phyloP scores from a whole-genome alignment of 2,329 filamentous ascomycete genomes.

The Tolypocladium pustulatum region DNA sequence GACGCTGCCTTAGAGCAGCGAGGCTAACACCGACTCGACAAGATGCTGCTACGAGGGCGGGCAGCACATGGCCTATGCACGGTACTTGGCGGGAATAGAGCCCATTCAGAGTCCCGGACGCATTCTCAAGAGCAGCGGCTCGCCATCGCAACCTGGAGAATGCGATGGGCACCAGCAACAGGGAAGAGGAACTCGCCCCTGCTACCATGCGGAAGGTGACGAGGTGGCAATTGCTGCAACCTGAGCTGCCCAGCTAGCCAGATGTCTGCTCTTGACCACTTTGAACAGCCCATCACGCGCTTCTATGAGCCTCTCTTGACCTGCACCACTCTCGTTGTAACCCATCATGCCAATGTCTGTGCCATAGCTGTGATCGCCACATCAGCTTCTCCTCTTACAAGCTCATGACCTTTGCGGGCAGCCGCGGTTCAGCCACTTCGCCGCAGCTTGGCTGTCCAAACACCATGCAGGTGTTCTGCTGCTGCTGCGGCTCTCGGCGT shows the following conservation, averaged over 20 bases:
- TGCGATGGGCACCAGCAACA: background rate
- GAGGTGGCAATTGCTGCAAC: background rate
- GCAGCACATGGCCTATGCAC: background rate
- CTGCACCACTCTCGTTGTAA: background rate
- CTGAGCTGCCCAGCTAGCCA: background rate
- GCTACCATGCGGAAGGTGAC: background rate
- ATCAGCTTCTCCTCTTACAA: background rate
- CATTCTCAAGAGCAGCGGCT: background rate
- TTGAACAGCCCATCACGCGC: background rate
- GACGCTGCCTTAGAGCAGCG: background rate
- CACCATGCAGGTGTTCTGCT: slow-evolving; percentile 12
- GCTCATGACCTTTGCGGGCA: background rate
- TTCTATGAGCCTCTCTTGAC: background rate
- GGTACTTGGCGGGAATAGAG: too few relatives aligned
- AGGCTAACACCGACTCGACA: too few relatives aligned
- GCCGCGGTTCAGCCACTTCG: background rate
- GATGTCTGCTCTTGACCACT: background rate
- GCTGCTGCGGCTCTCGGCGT: slow-evolving; percentile 12
- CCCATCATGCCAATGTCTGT: background rate
- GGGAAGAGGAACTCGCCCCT: background rate
- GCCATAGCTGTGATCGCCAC: background rate
- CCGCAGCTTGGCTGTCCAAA: background rate
- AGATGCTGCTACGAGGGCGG: background rate
- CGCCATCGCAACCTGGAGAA: too few relatives aligned
- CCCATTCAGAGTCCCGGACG: background rate